Base-by-base conservation (phyloP, 441 rosid genomes). In the Croton setiger region DNA sequence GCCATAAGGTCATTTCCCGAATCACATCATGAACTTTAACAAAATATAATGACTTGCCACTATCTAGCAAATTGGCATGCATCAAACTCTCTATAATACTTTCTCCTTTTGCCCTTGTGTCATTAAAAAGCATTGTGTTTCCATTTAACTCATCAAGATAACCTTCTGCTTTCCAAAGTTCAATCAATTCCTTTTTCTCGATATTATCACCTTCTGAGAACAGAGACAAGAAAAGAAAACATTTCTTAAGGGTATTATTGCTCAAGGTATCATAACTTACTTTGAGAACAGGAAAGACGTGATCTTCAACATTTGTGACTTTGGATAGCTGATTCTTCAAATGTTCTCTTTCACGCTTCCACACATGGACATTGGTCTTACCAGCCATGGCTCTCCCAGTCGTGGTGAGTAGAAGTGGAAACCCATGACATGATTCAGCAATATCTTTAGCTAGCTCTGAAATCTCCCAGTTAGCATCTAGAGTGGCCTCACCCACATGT, bases 321-420 rank as follows among this genome's bases (percentile, higher is more conserved):
- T n/a, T 51, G 7, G 55, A n/a, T 51, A 18, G 55, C 55, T 51
- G 55, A 51, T n/a, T 51, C 55, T 5, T 51, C 55, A 51, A 51
- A n/a, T 51, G 18, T 51, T 51, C 23, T 7, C 9, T 51, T 51
- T n/a, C 55, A 51, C 55, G 55, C 55, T 51, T n/a, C 55, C 55
- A 51, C 7, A n/a, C 7, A 2, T 18, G 6, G 55, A 17, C 23
- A n/a, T 51, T 51, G 1, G 27, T 51, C 55, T 51, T 51, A n/a
- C 55, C 21, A 51, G 55, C 23, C 55, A 51, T 51, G 21, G 77
- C 76, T 2, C 70, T 13, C 0, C 80, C 86, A 0, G 72, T 64
- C 7, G 77, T 74, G 39, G 53, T 62, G 0, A 83, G 78, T 17
- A 77, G 79, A 0, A 80, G 48, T 0, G 82, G 82, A 43, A 78